These are phyloP conservation scores for Trichoderma asperelloides DNA, from an alignment of 495 filamentous ascomycete species.

Conservation along the genomic window DNA sequence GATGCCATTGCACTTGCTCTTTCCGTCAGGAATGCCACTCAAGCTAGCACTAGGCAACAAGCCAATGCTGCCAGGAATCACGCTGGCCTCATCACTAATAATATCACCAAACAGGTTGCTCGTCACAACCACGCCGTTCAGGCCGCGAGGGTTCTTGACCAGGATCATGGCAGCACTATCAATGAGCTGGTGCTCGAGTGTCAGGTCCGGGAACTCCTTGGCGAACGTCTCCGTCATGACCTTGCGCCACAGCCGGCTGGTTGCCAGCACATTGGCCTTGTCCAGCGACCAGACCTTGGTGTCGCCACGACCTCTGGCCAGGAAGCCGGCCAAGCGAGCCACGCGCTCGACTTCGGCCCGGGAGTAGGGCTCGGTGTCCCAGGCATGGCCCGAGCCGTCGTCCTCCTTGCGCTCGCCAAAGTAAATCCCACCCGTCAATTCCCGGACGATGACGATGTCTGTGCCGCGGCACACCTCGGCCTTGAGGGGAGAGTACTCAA, in stretches of 20 bases:
- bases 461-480: constrained; percentile 76
- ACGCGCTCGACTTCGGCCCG: constrained; percentile 85
- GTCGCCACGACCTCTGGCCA: constrained; percentile 72
- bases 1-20: constrained; percentile 69
- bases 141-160: constrained; percentile 83
- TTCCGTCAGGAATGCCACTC: constrained; percentile 74
- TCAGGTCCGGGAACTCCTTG: constrained; percentile 82
- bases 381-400: constrained; percentile 63
- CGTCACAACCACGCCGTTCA: constrained; percentile 90
- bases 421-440: constrained; percentile 93
- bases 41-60: constrained; percentile 84
- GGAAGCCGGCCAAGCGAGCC: constrained; percentile 68
- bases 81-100: constrained; percentile 90
- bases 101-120: constrained; percentile 97
- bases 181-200: constrained; percentile 84
- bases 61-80: constrained; percentile 88
- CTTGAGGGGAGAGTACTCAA: constrained; percentile 83
- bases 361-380: constrained; percentile 87
- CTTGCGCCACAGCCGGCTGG: constrained; percentile 82
- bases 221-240: constrained; percentile 70
- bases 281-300: constrained; percentile 86
- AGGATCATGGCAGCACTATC: constrained; percentile 95
- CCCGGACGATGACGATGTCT: constrained; percentile 91
- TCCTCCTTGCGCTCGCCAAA: constrained; percentile 90
- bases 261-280: constrained; percentile 96